Evolutionary conservation across 805 yeast genomes (phyloP).

Genomic region (Candida incommunis): DNA sequence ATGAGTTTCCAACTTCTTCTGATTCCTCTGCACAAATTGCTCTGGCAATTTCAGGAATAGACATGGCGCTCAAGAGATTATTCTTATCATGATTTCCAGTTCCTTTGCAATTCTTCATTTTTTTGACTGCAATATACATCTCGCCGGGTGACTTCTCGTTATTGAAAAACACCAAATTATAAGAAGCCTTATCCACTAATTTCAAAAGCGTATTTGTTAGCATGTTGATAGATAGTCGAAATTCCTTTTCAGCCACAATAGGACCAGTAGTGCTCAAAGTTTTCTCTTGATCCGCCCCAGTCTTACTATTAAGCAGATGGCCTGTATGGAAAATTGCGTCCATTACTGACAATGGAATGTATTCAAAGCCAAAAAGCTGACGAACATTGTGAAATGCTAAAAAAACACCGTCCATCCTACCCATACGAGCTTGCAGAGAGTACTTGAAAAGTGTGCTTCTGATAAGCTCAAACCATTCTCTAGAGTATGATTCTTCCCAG

Average conservation of each 20-base stretch:
- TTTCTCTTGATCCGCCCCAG: slow-evolving; percentile 14
- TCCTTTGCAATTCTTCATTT: not conserved
- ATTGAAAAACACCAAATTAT: slow-evolving; percentile 21
- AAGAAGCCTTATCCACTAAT: slow-evolving; percentile 23
- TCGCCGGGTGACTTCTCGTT: not conserved
- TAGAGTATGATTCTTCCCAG: slow-evolving; percentile 60
- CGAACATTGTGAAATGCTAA: slow-evolving; percentile 80
- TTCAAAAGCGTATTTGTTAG: slow-evolving; percentile 32
- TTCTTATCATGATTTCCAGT: not conserved
- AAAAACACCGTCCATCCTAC: slow-evolving; percentile 93
- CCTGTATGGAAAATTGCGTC: slow-evolving; percentile 48
- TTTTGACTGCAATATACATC: not conserved
- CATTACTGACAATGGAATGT: slow-evolving; percentile 58
- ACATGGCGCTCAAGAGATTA: not conserved
- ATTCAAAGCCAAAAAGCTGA: slow-evolving; percentile 79
- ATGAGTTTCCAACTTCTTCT: not conserved
- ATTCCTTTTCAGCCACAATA: slow-evolving; percentile 52
- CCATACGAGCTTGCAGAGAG: slow-evolving; percentile 82
- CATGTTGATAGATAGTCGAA: slow-evolving; percentile 41
- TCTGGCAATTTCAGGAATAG: not conserved
- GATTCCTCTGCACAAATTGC: too few species aligned
- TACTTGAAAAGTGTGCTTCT: slow-evolving; percentile 72
- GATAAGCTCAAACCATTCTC: slow-evolving; percentile 65
- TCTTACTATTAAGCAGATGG: slow-evolving; percentile 17
- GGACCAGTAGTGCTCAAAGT: slow-evolving; percentile 24